These are phyloP conservation scores for Fomitopsis serialis DNA, from an alignment of 768 basidiomycete species.

Conservation along the genomic window DNA sequence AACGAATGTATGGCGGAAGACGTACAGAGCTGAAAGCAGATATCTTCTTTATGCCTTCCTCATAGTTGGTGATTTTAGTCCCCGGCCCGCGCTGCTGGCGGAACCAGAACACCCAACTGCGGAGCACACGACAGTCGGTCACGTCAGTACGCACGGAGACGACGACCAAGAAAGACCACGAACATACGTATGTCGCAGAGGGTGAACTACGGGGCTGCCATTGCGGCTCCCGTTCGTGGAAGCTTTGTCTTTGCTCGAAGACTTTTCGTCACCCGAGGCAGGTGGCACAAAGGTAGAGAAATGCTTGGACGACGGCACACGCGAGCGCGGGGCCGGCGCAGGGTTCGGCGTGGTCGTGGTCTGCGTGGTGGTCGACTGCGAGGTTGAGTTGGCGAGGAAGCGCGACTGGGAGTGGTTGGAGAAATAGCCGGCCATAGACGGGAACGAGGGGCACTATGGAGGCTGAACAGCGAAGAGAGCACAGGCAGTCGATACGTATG, in stretches of 20 bases:
- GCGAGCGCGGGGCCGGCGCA: slow-evolving; percentile 32
- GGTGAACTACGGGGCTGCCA: slow-evolving; percentile 50
- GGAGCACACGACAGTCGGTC: not conserved
- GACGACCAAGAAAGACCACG: slow-evolving; percentile 32
- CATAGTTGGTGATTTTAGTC: slow-evolving; percentile 86
- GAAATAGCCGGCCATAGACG: slow-evolving; percentile 53
- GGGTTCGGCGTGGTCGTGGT: slow-evolving; percentile 17
- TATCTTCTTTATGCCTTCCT: slow-evolving; percentile 92
- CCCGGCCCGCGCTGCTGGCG: slow-evolving; percentile 86
- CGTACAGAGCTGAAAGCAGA: slow-evolving; percentile 83
- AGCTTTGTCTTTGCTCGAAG: slow-evolving; percentile 36
- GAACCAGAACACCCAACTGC: slow-evolving; percentile 90
- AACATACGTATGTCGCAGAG: slow-evolving; percentile 87
- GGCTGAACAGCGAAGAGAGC: not conserved
- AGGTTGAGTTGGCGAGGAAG: slow-evolving; percentile 51
- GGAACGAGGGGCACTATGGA: not conserved
- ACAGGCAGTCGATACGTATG: not conserved
- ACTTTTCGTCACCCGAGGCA: slow-evolving; percentile 35
- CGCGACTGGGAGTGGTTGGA: slow-evolving; percentile 77
- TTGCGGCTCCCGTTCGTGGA: slow-evolving; percentile 31
- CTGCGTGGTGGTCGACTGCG: slow-evolving; percentile 15
- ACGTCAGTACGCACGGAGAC: slow-evolving; percentile 13
- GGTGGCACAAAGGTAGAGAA: slow-evolving; percentile 61
- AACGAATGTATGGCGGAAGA: slow-evolving; percentile 6
- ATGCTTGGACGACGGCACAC: slow-evolving; percentile 61